Evolutionary conservation across 345 rosid genomes (phyloP).

Genomic region (Euphorbia tirucalli): DNA sequence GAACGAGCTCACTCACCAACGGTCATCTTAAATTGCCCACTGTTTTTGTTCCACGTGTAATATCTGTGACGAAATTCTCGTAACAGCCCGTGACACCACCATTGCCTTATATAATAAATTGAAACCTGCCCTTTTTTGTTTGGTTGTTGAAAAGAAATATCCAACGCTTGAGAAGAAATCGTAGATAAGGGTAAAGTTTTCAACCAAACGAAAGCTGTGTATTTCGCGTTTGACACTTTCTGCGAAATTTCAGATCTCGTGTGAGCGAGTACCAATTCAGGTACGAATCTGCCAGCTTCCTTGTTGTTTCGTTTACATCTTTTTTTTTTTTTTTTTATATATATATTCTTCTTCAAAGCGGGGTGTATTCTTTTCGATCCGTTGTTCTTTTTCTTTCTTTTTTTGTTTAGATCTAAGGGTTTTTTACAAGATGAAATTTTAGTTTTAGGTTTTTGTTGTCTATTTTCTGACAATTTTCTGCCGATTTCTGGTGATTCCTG

Average conservation of each 20-base stretch:
- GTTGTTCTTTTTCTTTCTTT: no score
- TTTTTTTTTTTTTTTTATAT: no score
- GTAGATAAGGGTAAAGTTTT: conserved; percentile 7
- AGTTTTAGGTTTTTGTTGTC: conserved; percentile 3
- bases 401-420: not conserved
- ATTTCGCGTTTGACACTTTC: conserved; percentile 18
- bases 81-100: conserved; percentile 30
- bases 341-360: no score
- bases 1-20: not conserved
- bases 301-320: not conserved
- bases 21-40: not conserved
- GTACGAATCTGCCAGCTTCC: conserved; percentile 17
- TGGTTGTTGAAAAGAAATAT: not conserved
- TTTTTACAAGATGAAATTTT: not conserved
- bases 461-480: not conserved
- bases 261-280: conserved; percentile 12
- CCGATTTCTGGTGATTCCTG: not conserved
- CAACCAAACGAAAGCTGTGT: conserved; percentile 14
- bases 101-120: not conserved
- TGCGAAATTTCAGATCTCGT: conserved; percentile 25
- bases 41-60: conserved; percentile 29
- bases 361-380: not conserved
- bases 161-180: not conserved
- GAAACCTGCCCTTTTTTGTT: conserved; percentile 5
- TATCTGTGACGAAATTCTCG: conserved; percentile 17